Evolutionary conservation across 257 asterid genomes (phyloP), one percentile per base, ranked within the genome.

Genomic region (Rubia yunnanensis): DNA sequence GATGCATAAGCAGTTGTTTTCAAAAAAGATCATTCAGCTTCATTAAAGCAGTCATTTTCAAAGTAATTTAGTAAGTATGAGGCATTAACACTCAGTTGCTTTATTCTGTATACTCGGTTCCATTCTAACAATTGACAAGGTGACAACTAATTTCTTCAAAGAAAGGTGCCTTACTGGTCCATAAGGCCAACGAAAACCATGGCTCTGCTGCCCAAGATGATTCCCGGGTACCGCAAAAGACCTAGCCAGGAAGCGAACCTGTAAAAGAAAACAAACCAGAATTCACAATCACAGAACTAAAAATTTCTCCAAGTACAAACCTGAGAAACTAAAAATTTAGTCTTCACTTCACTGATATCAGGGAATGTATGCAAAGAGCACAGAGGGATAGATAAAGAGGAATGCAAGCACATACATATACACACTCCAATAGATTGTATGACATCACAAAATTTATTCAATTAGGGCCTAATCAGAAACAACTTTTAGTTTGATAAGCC

Each of bases 171-270:
- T 87, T 84, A 94, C 98, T 39, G 98, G 92, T 58, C 99, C 99
- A 69, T 86, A 90, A 64, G 98, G 99, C 99, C 99, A 94, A 68
- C 95, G 86, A 75, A 86, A 94, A 67, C 98, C 98, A 83, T 90
- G 95, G 80, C 96, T 94, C 65, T 88, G 97, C 81, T 94, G 98
- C 53, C 99, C 99, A 57, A 94, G 85, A 84, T 94, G 95, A 84
- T 90, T 90, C 48, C 98, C 98, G n/a, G 98, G 99, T 14, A 94
- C 92, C 20, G 84, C 95, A 73, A 90, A 88, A 35, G 98, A 90
- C 80, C 96, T 83, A 8, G 96, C 97, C 76, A 94, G 67, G 80
- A 90, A 94, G 27, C 99, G 98, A 63, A 90, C 97, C 99, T 94
- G 85, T 72, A 72, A 77, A 57, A 69, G 49, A 60, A 46, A 53